phyloP scores from a whole-genome alignment of 768 basidiomycete genomes.

The Naganishia antarctica region DNA sequence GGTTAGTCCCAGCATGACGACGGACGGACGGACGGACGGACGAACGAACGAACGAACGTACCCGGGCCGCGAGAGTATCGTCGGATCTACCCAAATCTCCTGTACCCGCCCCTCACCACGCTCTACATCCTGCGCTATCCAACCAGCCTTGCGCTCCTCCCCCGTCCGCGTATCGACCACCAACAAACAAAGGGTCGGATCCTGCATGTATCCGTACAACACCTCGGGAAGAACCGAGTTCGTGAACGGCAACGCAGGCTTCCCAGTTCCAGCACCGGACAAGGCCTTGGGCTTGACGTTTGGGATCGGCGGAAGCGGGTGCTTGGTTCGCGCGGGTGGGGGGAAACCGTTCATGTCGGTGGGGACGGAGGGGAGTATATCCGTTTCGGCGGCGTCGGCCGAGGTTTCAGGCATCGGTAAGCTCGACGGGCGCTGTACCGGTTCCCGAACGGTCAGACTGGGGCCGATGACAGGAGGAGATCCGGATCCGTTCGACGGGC shows the following conservation, averaged over 20 bases:
- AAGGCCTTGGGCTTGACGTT: conserved; percentile 1
- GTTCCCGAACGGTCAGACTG: background rate
- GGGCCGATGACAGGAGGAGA: background rate
- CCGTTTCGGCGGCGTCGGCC: too few species aligned
- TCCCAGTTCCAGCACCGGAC: conserved; percentile 25
- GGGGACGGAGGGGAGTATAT: too few species aligned
- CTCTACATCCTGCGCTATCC: conserved; percentile 60
- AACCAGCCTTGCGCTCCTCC: conserved; percentile 68
- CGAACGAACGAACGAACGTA: too few species aligned
- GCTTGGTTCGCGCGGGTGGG: background rate
- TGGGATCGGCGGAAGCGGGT: conserved; percentile 10
- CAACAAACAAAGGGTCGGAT: conserved; percentile 58
- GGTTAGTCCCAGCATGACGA: background rate
- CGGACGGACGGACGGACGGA: background rate
- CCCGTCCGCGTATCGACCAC: conserved; percentile 78
- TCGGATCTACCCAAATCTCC: conserved; percentile 78
- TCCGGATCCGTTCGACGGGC: background rate
- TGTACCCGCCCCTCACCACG: conserved; percentile 29
- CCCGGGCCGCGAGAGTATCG: conserved; percentile 65
- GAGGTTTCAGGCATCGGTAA: conserved; percentile 14
- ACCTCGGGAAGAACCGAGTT: conserved; percentile 61
- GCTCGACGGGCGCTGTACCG: conserved; percentile 22
- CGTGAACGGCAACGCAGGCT: conserved; percentile 57
- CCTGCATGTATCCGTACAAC: conserved; percentile 59
- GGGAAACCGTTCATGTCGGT: too few species aligned